Evolutionary conservation across 1,284 basidiomycete genomes (phyloP).

Genomic region (Austroboletus rostrupii): DNA sequence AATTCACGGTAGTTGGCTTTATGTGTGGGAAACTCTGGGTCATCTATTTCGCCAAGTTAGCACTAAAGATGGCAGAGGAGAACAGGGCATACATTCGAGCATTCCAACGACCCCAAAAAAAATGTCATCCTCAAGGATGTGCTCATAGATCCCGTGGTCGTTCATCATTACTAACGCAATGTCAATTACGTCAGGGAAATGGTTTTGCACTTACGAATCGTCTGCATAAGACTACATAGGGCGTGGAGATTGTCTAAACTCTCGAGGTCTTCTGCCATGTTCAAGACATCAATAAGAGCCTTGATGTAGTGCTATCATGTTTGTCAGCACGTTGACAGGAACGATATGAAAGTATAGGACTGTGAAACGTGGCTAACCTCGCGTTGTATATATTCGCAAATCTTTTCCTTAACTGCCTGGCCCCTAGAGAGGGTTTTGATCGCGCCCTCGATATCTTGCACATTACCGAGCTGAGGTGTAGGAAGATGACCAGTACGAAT

Average conservation of each 20-base stretch:
- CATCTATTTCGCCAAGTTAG: constrained; percentile 54
- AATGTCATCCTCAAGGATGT: constrained; percentile 89
- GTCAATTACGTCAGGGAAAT: constrained; percentile 14
- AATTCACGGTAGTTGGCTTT: constrained; percentile 98
- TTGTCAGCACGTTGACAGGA: constrained; percentile 10
- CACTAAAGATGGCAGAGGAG: constrained; percentile 8
- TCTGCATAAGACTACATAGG: constrained; percentile 90
- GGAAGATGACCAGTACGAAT: constrained; percentile 71
- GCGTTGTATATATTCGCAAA: constrained; percentile 77
- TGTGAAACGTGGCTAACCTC: constrained; percentile 47
- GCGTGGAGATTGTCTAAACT: constrained; percentile 86
- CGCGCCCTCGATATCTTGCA: constrained; percentile 72
- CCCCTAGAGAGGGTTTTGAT: constrained; percentile 69
- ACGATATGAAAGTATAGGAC: neutral
- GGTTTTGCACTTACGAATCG: constrained; percentile 69
- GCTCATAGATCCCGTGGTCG: constrained; percentile 93
- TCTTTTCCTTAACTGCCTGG: constrained; percentile 68
- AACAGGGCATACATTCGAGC: constrained; percentile 80
- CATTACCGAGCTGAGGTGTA: constrained; percentile 63
- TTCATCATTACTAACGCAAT: constrained; percentile 81
- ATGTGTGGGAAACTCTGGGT: constrained; percentile 91
- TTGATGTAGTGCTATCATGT: constrained; percentile 78
- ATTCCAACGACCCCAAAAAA: constrained; percentile 94
- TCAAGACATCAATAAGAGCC: constrained; percentile 78
- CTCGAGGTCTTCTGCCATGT: constrained; percentile 90